These are phyloP conservation scores for Gynostemma pentaphyllum DNA, from an alignment of 306 rosid genomes.

Conservation along the genomic window DNA sequence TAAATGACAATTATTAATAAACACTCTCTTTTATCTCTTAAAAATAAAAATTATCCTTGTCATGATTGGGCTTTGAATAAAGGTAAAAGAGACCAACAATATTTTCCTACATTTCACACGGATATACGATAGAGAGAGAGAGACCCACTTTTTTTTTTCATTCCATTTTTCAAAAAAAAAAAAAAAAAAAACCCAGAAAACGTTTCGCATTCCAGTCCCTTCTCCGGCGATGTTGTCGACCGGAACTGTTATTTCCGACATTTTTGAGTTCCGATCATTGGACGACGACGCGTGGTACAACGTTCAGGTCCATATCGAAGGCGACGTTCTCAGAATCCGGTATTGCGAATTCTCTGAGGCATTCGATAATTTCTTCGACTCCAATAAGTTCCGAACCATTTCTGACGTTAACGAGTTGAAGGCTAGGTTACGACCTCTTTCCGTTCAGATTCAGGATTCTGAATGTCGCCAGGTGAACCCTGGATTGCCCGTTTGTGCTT, in stretches of 20 bases:
- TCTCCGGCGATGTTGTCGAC: constrained; percentile 3
- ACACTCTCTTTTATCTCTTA: too few species aligned
- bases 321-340: constrained; percentile 19
- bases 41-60: too few species aligned
- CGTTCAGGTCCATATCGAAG: constrained; percentile 10
- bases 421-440: constrained; percentile 23
- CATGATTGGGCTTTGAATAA: too few species aligned
- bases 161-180: too few species aligned
- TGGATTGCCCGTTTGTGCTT: constrained; percentile 25
- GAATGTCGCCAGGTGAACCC: constrained; percentile 17
- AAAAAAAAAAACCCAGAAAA: too few species aligned
- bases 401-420: constrained; percentile 17
- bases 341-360: constrained; percentile 13
- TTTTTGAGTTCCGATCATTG: constrained; percentile 18
- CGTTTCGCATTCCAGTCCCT: too few species aligned
- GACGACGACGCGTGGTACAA: constrained; percentile 37
- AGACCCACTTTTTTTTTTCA: too few species aligned
- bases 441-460: constrained; percentile 33
- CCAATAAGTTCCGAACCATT: constrained; percentile 4
- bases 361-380: constrained; percentile 4
- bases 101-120: too few species aligned
- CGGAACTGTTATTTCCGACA: background rate
- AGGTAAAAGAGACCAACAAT: too few species aligned
- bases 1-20: too few species aligned
- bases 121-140: too few species aligned